Evolutionary conservation across 179 eudicot genomes (phyloP).

Genomic region (Vitellaria paradoxa): DNA sequence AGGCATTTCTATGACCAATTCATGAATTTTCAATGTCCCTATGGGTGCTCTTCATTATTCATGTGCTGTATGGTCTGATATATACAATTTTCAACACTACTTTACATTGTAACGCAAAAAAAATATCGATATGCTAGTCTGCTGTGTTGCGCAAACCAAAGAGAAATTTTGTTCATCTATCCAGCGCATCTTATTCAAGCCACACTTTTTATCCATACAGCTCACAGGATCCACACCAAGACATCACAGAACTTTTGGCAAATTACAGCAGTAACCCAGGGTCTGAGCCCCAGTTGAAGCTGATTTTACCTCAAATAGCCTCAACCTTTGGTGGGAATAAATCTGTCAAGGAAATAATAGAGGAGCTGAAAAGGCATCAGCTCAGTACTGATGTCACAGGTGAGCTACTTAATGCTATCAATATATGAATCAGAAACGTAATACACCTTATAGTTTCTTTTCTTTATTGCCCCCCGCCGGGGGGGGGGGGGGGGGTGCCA

Average conservation of each 20-base stretch:
- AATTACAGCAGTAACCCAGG: constrained; percentile 66
- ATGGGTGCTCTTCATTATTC: background rate
- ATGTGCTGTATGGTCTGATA: background rate
- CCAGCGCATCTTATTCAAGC: background rate
- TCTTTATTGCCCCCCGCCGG: too few relatives aligned
- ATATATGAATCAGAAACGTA: background rate
- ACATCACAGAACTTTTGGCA: constrained; percentile 45
- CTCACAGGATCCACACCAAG: constrained; percentile 76
- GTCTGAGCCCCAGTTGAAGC: constrained; percentile 72
- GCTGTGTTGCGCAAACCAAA: too few relatives aligned
- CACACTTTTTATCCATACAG: constrained; percentile 26
- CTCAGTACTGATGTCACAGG: constrained; percentile 68
- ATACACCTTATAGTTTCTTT: background rate
- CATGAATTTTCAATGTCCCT: background rate
- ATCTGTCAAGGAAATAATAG: constrained; percentile 55
- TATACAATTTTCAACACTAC: background rate
- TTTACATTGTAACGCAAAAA: too few relatives aligned
- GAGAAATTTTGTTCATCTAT: background rate
- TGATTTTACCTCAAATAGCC: constrained; percentile 65
- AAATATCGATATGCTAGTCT: too few relatives aligned
- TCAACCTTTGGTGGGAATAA: constrained; percentile 71
- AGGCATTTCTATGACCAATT: too few relatives aligned
- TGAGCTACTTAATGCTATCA: constrained; percentile 18
- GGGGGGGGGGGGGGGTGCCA: too few relatives aligned
- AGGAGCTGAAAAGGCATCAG: constrained; percentile 63